Base-by-base conservation (phyloP, 164 flowering plant genomes). In the Berberis vulgaris region DNA sequence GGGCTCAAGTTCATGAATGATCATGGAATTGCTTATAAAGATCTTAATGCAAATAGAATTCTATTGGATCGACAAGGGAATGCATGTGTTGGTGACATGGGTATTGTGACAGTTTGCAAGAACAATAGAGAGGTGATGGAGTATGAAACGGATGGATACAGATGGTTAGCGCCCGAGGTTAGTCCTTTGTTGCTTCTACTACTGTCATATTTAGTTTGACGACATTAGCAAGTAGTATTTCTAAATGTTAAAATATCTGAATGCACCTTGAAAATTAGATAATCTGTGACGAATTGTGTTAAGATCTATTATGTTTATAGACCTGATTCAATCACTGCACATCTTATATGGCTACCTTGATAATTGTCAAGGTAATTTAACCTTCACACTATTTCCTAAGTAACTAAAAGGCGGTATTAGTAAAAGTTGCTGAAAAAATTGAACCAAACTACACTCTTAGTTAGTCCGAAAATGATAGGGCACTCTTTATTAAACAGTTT, bases 141-240 rank as follows among this genome's bases (percentile, higher is more conserved):
- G 71, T 93, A 90, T 65, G 98, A 93, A 74, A 93, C 91, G 11
- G 94, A 91, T 69, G 98, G 98, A 39, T 90, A 84, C 65, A 79
- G 94, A 57, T 93, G 97, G 98, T 86, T 90, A 4, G 97, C 98
- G 68, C 98, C 98, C 1, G 98, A 93, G 98, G 98, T 93, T 75
- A 42, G 89, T 79, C 53, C 61, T 59, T 65, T 68, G 3, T 58
- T 63, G 12, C 40, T 41, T 45, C 8, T 45, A 1, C 49, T n/a
- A 6, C 40, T 52, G 54, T 60, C 8, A 1, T 56, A n/a, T 46
- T 41, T 13, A 54, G 42, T 50, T 50, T 26, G 26, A 26, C 26
- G 26, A 26, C 26, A 26, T 26, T 26, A 26, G 26, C 26, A 26
- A 26, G 26, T 26, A 26, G 26, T 26, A 26, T 26, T 26, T 26